These are phyloP conservation scores for Daldinia vernicosa DNA, from an alignment of 495 filamentous ascomycete genomes.

Conservation along the genomic window DNA sequence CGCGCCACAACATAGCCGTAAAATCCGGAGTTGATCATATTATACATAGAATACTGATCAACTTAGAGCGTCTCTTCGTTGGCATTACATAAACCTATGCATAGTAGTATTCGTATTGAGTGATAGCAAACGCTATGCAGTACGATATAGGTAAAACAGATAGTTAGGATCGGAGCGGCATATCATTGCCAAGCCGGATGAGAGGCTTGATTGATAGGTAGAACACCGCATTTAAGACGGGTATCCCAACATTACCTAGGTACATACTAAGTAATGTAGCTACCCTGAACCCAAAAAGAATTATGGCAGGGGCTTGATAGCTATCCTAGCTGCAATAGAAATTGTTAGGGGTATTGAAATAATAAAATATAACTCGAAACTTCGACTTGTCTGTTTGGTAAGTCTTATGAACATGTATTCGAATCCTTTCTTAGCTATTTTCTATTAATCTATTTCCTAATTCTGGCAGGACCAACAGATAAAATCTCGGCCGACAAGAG, in stretches of 20 bases:
- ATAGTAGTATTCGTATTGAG: neutral
- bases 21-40: neutral
- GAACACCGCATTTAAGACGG: neutral
- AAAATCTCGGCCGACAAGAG: slow-evolving; percentile 2
- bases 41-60: neutral
- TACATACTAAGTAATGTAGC: too few species aligned
- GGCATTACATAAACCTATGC: neutral
- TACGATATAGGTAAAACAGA: neutral
- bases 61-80: neutral
- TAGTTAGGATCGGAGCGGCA: neutral
- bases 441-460: slow-evolving; percentile 4
- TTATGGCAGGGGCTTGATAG: neutral
- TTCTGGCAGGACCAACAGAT: neutral
- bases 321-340: neutral
- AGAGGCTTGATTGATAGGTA: slow-evolving; percentile 6
- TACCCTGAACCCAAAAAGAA: neutral
- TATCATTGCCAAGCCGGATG: slow-evolving; percentile 9
- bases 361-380: slow-evolving; percentile 2
- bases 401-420: neutral
- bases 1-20: slow-evolving; percentile 25
- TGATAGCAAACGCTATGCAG: neutral
- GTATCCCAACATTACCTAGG: neutral
- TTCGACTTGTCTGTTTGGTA: neutral
- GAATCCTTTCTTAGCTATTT: slow-evolving; percentile 9
- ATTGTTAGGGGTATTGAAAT: neutral